Evolutionary conservation across 1,284 basidiomycete genomes (phyloP), one percentile per base, ranked within the genome.

Genomic region (Taiwanofungus camphoratus): DNA sequence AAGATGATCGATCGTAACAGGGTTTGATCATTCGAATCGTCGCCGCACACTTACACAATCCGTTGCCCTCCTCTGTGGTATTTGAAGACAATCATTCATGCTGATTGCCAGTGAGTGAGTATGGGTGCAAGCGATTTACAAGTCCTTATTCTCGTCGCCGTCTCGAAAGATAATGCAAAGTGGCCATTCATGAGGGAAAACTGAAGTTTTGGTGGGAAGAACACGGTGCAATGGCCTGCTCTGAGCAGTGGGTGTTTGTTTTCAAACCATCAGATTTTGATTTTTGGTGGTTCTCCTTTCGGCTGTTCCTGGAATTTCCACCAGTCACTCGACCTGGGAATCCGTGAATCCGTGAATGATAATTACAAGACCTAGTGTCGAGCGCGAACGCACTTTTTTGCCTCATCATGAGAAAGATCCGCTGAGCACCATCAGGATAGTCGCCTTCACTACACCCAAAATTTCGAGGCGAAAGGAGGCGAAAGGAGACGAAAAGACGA

Each of bases 161-260:
- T n/a, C n/a, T n/a, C n/a, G n/a, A 30, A 15, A 61, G 59, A 40
- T 5, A 47, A 48, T 4, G 38, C 34, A 9, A 16, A 31, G 1
- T 60, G 59, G 59, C n/a, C 15, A 2, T 59, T 55, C 39, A 56
- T 55, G 4, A 41, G 23, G 27, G 33, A 53, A 35, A 48, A 12
- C 39, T 60, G 8, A 32, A 26, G 1, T 54, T 59, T 37, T 23
- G 32, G 16, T 60, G 57, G 57, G 60, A 58, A 16, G 44, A 52
- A 7, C 48, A 55, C 7, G 21, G 13, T 1, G 29, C 58, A 6
- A 11, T 44, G 6, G 44, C 54, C 0, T 50, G 51, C 33, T 43
- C 49, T 11, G 49, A 57, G 21, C 60, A 62, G 42, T 62, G 60
- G 60, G 50, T 46, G 5, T 60, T 61, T 43, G 19, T 41, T 9